These are phyloP conservation scores for Ramalina intermedia DNA, from an alignment of 495 filamentous ascomycete species.

Conservation along the genomic window DNA sequence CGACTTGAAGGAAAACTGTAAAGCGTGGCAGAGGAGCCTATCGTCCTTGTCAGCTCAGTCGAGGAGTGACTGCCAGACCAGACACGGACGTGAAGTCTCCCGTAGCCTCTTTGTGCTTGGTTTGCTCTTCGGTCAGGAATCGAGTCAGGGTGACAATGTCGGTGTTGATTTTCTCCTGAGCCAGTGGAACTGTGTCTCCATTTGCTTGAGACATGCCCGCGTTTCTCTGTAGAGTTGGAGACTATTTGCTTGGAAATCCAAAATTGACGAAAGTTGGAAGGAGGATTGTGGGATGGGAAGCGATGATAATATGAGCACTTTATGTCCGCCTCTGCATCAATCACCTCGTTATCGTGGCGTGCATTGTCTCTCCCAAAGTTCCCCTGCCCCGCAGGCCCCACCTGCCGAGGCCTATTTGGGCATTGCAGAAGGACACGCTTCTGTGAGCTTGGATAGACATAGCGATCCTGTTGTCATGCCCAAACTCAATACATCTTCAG, in stretches of 20 bases:
- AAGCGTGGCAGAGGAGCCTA: constrained; percentile 88
- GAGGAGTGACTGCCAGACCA: neutral
- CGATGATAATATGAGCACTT: neutral
- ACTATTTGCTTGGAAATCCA: no score
- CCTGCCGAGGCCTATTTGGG: no score
- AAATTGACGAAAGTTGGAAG: neutral
- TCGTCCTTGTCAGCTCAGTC: neutral
- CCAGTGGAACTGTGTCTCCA: constrained; percentile 24
- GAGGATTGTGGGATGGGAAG: neutral
- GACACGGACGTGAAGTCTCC: constrained; percentile 86
- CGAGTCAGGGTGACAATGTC: constrained; percentile 90
- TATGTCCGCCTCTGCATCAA: neutral
- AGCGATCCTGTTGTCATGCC: no score
- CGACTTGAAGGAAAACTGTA: constrained; percentile 98
- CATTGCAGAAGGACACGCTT: no score
- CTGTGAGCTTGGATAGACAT: no score
- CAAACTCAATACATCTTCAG: no score
- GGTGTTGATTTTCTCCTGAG: constrained; percentile 75
- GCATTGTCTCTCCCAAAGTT: no score
- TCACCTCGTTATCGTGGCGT: neutral
- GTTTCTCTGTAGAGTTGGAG: neutral
- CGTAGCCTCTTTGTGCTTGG: constrained; percentile 83
- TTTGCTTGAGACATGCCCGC: constrained; percentile 11
- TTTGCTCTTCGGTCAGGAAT: constrained; percentile 91
- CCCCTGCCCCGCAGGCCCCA: no score